Evolutionary conservation across 2,329 filamentous ascomycete species (phyloP).

Genomic region (Ophiocordyceps camponoti-floridani): DNA sequence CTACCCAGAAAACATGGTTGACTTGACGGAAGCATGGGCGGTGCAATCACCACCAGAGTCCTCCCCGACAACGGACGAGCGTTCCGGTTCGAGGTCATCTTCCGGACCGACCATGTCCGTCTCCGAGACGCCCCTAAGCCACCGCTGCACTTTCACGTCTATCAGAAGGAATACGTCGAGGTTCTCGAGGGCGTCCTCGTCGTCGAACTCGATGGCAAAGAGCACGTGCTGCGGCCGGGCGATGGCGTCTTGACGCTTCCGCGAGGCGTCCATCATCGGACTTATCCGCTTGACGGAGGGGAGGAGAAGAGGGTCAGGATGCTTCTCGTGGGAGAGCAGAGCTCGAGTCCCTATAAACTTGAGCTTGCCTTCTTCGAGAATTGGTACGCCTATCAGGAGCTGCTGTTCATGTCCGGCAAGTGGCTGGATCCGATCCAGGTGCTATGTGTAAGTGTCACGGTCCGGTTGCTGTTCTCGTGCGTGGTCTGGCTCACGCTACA

Average conservation of each 20-base stretch:
- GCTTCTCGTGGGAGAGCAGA: background rate
- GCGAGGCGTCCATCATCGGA: background rate
- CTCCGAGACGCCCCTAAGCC: background rate
- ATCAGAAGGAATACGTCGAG: background rate
- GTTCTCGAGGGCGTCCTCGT: background rate
- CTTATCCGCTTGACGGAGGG: background rate
- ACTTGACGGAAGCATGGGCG: background rate
- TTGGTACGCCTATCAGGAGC: background rate
- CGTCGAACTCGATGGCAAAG: background rate
- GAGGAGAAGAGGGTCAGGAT: background rate
- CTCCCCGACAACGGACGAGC: background rate
- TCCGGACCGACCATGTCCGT: background rate
- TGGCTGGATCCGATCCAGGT: background rate
- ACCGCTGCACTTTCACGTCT: background rate
- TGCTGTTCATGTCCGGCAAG: background rate
- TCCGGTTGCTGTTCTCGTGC: too few species aligned
- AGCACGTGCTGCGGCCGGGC: background rate
- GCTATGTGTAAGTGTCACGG: background rate
- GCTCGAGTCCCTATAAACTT: background rate
- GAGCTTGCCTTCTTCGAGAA: background rate
- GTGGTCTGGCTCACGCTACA: background rate
- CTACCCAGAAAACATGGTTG: background rate
- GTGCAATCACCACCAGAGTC: background rate
- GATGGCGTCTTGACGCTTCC: background rate
- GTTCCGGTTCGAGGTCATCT: background rate